These are phyloP conservation scores for Candida loeiensis DNA, from an alignment of 805 yeast genomes.

Conservation along the genomic window DNA sequence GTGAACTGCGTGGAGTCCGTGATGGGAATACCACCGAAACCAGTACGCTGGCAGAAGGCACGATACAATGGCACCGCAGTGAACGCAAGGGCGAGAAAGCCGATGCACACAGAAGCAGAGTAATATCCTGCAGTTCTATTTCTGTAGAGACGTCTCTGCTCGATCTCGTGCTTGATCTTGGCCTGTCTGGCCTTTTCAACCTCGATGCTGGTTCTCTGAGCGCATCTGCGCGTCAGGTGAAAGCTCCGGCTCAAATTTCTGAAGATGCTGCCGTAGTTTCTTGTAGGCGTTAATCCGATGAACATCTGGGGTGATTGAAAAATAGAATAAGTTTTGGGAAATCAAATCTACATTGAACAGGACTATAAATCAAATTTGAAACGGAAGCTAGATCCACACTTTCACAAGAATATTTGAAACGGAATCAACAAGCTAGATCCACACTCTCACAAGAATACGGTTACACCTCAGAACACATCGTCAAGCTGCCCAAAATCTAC, in stretches of 20 bases:
- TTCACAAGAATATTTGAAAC: too few relatives aligned
- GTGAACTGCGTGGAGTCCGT: constrained; percentile 80
- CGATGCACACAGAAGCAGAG: constrained; percentile 61
- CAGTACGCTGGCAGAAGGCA: constrained; percentile 89
- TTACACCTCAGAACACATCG: too few relatives aligned
- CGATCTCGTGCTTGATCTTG: constrained; percentile 20
- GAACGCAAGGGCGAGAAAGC: constrained; percentile 75
- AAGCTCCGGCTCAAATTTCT: background rate
- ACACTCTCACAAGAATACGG: too few relatives aligned
- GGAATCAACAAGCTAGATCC: too few relatives aligned
- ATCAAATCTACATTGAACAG: too few relatives aligned
- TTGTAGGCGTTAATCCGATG: background rate
- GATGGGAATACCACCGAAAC: constrained; percentile 94
- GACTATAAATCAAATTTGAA: background rate
- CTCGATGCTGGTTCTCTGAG: background rate
- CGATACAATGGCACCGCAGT: constrained; percentile 92
- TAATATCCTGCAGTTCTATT: constrained; percentile 62
- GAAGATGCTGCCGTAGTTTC: background rate
- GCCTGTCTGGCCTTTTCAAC: constrained; percentile 12
- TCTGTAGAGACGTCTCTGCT: constrained; percentile 28
- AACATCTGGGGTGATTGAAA: background rate
- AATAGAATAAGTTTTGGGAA: too few relatives aligned
- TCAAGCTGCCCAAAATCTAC: background rate
- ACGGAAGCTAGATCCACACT: too few relatives aligned
- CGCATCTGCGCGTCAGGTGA: constrained; percentile 2